Percentiles rank a stretch among this genome's conserved stretches.
Evolutionary conservation across 2,329 filamentous ascomycete species (phyloP).

Genomic region (Eurotiales sp.): DNA sequence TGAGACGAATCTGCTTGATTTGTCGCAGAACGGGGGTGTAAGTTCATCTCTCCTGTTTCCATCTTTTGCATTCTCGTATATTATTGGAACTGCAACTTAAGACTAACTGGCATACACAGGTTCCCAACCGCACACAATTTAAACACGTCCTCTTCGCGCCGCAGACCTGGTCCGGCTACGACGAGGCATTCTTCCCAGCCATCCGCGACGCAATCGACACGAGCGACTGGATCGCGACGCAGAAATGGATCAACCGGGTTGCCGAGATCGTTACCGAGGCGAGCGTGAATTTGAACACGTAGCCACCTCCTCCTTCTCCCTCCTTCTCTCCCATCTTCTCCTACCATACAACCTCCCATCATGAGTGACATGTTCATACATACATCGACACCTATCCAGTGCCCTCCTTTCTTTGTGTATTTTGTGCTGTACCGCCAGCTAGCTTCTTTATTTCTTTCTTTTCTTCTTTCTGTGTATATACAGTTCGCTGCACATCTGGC

Average conservation of each 20-base stretch:
- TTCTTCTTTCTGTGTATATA: too few species aligned
- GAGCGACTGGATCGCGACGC: constrained; percentile 66
- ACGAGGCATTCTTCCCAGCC: constrained; percentile 71
- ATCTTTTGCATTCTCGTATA: not conserved
- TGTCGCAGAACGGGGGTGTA: constrained; percentile 69
- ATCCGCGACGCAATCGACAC: constrained; percentile 74
- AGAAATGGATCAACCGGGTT: constrained; percentile 66
- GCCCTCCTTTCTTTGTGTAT: too few species aligned
- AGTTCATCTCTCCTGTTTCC: constrained; percentile 38
- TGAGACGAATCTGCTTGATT: constrained; percentile 77
- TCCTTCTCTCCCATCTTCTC: too few species aligned
- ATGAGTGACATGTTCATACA: too few species aligned
- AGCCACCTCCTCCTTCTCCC: too few species aligned
- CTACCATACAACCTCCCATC: too few species aligned
- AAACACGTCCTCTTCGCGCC: constrained; percentile 91
- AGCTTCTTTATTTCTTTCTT: too few species aligned
- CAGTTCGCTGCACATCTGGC: too few species aligned
- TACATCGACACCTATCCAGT: too few species aligned
- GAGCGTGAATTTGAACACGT: constrained; percentile 45
- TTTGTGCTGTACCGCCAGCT: too few species aligned
- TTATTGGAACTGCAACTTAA: constrained; percentile 13
- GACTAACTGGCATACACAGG: constrained; percentile 42
- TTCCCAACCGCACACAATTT: constrained; percentile 85
- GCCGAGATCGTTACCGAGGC: constrained; percentile 65
- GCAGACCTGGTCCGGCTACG: constrained; percentile 67